Base-by-base conservation (phyloP, 1,284 basidiomycete genomes). In the Exsudoporus floridanus region DNA sequence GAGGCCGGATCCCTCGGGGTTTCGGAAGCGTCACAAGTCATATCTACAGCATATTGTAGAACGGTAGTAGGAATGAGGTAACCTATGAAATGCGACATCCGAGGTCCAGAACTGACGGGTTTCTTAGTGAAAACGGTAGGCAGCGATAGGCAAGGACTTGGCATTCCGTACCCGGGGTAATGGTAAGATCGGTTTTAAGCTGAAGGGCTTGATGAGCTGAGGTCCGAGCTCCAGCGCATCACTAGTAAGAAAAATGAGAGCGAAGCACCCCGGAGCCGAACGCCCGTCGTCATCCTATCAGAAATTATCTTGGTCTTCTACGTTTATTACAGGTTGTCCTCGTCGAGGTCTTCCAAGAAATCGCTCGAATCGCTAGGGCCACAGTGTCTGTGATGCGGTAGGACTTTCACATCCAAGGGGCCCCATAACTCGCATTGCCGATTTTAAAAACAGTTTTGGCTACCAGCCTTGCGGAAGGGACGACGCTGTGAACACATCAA, bases 311-410 rank as follows among this genome's bases (percentile, higher is more conserved):
- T 6, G 12, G 18, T 16, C 35, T 27, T 40, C 34, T 19, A 12
- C 21, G 14, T 34, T 36, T 27, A 25, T 36, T 27, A n/a, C 18
- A 16, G 19, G n/a, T 16, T 18, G 41, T 37, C 42, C 42, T 43
- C 45, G 13, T 13, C n/a, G 28, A 25, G 28, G 47, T 23, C 30
- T 27, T 36, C 49, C 52, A 31, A 51, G 48, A 50, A 35, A 37
- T 50, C 12, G 14, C n/a, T 46, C 9, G 28, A 5, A 46, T 21
- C 4, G 27, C 16, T 12, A 13, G n/a, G 10, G 28, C 28, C 10
- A 28, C 16, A 41, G 18, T 16, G 6, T n/a, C 4, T 10, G n/a
- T 19, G 23, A n/a, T 42, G 23, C 27, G 12, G 19, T 10, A 13
- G 13, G 13, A 27, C 18, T 5, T 10, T 13, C 27, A 46, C 41